phyloP scores from a whole-genome alignment of 208 protist genomes.

The Strigomonas galati region DNA sequence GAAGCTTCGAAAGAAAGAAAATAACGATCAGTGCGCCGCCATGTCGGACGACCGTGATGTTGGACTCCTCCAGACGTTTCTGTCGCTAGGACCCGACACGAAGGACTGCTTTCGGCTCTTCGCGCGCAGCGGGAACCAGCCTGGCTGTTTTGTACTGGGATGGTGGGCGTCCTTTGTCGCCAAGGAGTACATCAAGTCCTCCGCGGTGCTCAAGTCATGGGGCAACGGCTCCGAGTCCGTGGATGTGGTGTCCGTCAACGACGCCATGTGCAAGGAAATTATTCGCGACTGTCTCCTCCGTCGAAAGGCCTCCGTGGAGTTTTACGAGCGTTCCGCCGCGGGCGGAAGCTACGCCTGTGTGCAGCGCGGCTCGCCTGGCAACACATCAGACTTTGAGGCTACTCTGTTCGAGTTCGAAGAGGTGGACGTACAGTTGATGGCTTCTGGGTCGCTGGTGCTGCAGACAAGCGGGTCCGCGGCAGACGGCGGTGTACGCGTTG shows the following conservation, averaged over 20 bases:
- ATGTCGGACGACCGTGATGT: conserved; percentile 80
- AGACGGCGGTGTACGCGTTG: conserved; percentile 36
- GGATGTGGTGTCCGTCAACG: conserved; percentile 76
- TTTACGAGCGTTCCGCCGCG: conserved; percentile 57
- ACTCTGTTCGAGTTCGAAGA: conserved; percentile 87
- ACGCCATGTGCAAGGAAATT: conserved; percentile 76
- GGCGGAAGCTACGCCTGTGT: conserved; percentile 64
- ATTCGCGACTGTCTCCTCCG: conserved; percentile 85
- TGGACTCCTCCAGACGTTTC: conserved; percentile 59
- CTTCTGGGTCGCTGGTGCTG: conserved; percentile 66
- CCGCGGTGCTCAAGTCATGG: conserved; percentile 79
- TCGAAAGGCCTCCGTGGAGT: conserved; percentile 69
- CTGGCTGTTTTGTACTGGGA: conserved; percentile 76
- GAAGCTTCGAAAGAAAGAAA: too few relatives aligned
- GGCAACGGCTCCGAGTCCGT: conserved; percentile 16
- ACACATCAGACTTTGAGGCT: conserved; percentile 88
- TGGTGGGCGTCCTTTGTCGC: conserved; percentile 74
- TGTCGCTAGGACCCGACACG: conserved; percentile 52
- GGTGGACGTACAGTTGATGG: conserved; percentile 79
- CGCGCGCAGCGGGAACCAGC: conserved; percentile 32
- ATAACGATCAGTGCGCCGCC: background rate
- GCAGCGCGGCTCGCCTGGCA: conserved; percentile 84
- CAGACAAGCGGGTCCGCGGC: conserved; percentile 3
- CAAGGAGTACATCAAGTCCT: conserved; percentile 85
- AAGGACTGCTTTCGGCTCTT: conserved; percentile 78